Evolutionary conservation across 2,329 filamentous ascomycete species (phyloP).

Genomic region (Lachnellula arida): DNA sequence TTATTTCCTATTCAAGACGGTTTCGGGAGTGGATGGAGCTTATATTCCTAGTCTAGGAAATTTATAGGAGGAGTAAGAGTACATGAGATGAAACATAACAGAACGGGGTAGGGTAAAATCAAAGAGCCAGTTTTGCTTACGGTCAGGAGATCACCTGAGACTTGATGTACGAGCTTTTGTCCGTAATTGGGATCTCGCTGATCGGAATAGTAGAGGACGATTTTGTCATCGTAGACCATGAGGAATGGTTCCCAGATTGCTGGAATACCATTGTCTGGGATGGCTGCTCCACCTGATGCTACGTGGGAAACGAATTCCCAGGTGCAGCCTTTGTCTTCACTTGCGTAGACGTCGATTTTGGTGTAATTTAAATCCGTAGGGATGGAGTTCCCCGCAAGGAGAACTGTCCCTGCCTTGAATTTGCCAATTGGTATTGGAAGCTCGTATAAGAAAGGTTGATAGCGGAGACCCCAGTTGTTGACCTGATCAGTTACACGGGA

Average conservation of each 20-base stretch:
- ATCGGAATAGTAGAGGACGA: constrained; percentile 68
- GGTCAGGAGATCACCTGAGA: constrained; percentile 52
- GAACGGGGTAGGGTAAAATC: too few relatives aligned
- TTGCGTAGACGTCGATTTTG: constrained; percentile 66
- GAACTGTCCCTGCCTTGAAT: constrained; percentile 57
- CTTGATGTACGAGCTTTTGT: constrained; percentile 59
- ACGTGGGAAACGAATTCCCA: constrained; percentile 67
- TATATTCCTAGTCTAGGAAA: too few relatives aligned
- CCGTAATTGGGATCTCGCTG: constrained; percentile 62
- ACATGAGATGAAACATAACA: too few relatives aligned
- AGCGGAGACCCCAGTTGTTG: constrained; percentile 61
- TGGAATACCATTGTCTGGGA: constrained; percentile 57
- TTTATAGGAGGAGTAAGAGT: too few relatives aligned
- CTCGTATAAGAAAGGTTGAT: constrained; percentile 65
- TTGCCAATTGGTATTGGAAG: constrained; percentile 53
- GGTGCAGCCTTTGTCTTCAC: constrained; percentile 51
- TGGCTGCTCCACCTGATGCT: constrained; percentile 53
- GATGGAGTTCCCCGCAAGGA: constrained; percentile 45
- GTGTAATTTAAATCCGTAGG: constrained; percentile 54
- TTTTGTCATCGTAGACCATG: constrained; percentile 49
- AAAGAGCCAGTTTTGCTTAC: too few relatives aligned
- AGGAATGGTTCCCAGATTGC: constrained; percentile 73
- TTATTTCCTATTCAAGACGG: too few relatives aligned
- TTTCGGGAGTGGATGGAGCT: too few relatives aligned
- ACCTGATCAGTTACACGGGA: constrained; percentile 59